These are phyloP conservation scores for Clonostachys rhizophaga DNA, from an alignment of 2,329 filamentous ascomycete species.

Conservation along the genomic window DNA sequence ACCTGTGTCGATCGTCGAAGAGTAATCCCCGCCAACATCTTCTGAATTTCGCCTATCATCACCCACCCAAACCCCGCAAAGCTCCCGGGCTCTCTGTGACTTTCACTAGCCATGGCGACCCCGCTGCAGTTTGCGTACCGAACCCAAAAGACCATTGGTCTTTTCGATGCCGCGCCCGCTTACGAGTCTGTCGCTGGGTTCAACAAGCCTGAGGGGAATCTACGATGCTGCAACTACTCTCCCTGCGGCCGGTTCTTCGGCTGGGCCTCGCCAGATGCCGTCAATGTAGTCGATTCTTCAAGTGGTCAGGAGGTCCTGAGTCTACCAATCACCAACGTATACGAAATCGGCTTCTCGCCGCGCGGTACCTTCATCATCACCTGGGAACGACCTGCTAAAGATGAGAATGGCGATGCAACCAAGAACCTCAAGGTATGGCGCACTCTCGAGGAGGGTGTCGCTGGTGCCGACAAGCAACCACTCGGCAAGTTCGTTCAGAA, in stretches of 20 bases:
- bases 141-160: slow-evolving; percentile 92
- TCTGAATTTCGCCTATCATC: slow-evolving; percentile 8
- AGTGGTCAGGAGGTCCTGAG: slow-evolving; percentile 69
- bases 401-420: slow-evolving; percentile 85
- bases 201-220: slow-evolving; percentile 82
- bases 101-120: slow-evolving; percentile 91
- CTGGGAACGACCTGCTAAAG: slow-evolving; percentile 91
- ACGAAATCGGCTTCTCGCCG: slow-evolving; percentile 92
- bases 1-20: not conserved
- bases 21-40: not conserved
- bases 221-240: slow-evolving; percentile 93
- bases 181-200: slow-evolving; percentile 86
- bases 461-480: slow-evolving; percentile 62
- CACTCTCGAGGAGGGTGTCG: slow-evolving; percentile 65
- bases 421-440: slow-evolving; percentile 98
- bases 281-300: slow-evolving; percentile 79
- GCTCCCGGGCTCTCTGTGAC: slow-evolving; percentile 55
- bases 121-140: slow-evolving; percentile 95
- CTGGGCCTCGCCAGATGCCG: slow-evolving; percentile 84
- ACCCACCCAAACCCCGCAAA: not conserved
- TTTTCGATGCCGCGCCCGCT: slow-evolving; percentile 85
- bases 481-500: slow-evolving; percentile 94
- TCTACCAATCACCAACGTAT: slow-evolving; percentile 78
- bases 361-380: slow-evolving; percentile 90
- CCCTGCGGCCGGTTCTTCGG: slow-evolving; percentile 94